Conservation (phyloP, 2,329 filamentous ascomycete genomes). For the Aspergillus ochraceoroseus region DNA sequence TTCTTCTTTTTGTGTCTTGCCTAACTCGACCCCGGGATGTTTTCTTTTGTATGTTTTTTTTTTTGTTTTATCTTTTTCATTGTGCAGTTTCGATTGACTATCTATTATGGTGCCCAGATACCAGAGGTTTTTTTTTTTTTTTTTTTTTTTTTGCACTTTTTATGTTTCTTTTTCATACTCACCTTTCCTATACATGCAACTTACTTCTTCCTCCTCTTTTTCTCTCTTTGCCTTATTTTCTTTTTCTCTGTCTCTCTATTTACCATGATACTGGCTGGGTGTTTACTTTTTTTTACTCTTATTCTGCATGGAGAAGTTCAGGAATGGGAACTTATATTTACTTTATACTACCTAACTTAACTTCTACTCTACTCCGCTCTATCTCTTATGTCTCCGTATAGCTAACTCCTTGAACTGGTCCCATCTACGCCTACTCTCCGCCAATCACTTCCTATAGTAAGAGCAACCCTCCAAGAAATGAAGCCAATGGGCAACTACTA, state of each 20-base stretch:
- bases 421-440: no score
- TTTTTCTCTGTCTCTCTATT: conserved; percentile 7
- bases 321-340: conserved; percentile 1
- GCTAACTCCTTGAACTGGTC: no score
- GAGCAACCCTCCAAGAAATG: no score
- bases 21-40: neutral
- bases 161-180: neutral
- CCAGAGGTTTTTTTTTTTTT: conserved; percentile 13
- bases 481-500: no score
- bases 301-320: conserved; percentile 7
- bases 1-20: conserved; percentile 6
- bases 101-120: conserved; percentile 16
- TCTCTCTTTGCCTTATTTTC: conserved; percentile 3
- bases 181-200: neutral
- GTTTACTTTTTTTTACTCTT: neutral
- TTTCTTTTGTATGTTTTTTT: conserved; percentile 4
- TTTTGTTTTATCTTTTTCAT: conserved; percentile 12
- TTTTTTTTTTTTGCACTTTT: conserved; percentile 1
- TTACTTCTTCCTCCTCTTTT: neutral
- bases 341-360: neutral
- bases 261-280: conserved; percentile 12
- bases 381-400: no score
- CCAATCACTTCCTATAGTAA: no score
- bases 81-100: no score
- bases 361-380: neutral